Evolutionary conservation across 176 grass and related monocot genomes (phyloP).

Genomic region (Chloris gayana): DNA sequence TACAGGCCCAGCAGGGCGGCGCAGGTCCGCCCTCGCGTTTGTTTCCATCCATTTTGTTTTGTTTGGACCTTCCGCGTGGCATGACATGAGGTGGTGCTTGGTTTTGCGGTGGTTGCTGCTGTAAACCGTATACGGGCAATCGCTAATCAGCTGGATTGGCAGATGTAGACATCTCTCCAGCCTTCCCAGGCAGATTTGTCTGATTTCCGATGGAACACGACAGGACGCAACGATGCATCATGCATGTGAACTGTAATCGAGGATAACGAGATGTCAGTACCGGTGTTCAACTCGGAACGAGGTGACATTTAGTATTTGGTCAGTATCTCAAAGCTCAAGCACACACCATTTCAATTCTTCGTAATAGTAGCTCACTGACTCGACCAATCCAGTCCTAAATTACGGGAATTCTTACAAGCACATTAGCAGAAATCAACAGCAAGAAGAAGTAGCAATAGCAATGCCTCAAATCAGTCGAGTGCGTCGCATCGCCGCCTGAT

Average conservation of each 20-base stretch:
- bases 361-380: too few relatives aligned
- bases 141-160: background rate
- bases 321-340: too few relatives aligned
- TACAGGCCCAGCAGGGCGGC: background rate
- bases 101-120: background rate
- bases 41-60: background rate
- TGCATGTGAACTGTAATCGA: background rate
- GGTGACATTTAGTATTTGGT: too few relatives aligned
- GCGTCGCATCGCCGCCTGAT: constrained; percentile 77
- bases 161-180: background rate
- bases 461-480: constrained; percentile 49
- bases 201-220: background rate
- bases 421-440: too few relatives aligned
- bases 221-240: background rate
- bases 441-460: background rate
- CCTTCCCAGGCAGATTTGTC: background rate
- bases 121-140: background rate
- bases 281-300: background rate
- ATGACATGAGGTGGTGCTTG: too few relatives aligned
- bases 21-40: background rate
- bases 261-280: background rate
- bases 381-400: constrained; percentile 15
- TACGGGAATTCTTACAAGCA: background rate
- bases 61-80: background rate
- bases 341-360: too few relatives aligned